These are phyloP conservation scores for Apocynum venetum DNA, from an alignment of 257 asterid species.

Conservation along the genomic window DNA sequence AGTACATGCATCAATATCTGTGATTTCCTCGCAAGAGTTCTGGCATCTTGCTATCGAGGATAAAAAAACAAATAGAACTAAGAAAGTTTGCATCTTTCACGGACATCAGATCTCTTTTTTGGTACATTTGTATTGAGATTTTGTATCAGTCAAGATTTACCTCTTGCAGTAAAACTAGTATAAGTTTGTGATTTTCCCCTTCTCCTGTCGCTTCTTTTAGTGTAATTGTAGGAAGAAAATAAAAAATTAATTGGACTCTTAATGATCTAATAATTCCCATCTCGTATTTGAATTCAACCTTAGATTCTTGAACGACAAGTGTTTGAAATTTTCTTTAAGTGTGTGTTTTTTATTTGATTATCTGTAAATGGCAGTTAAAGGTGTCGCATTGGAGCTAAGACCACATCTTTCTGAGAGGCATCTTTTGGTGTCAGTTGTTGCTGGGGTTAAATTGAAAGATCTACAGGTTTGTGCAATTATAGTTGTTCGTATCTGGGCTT, in stretches of 20 bases:
- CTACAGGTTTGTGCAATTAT: conserved; percentile 61
- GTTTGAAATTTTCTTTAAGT: neutral
- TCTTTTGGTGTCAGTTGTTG: conserved; percentile 88
- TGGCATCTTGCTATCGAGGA: neutral
- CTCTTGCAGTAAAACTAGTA: neutral
- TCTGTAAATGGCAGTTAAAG: conserved; percentile 50
- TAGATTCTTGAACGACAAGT: neutral
- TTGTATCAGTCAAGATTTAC: neutral
- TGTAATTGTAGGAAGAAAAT: neutral
- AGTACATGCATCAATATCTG: neutral
- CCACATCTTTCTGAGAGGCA: conserved; percentile 70
- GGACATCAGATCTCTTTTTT: neutral
- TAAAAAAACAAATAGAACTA: neutral
- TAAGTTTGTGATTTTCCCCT: neutral
- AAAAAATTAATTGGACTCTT: neutral
- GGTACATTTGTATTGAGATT: neutral
- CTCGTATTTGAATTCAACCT: neutral
- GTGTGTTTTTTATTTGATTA: conserved; percentile 3
- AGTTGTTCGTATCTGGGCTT: neutral
- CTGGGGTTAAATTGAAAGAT: conserved; percentile 85
- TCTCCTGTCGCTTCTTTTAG: neutral
- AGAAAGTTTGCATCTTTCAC: neutral
- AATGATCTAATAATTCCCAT: neutral
- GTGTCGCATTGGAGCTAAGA: conserved; percentile 54
- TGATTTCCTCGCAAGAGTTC: neutral